Percentiles rank a stretch among this genome's conserved stretches.
These are phyloP conservation scores for Mucor sp. DNA, from an alignment of 371 early-diverging fungal genomes.

Conservation along the genomic window DNA sequence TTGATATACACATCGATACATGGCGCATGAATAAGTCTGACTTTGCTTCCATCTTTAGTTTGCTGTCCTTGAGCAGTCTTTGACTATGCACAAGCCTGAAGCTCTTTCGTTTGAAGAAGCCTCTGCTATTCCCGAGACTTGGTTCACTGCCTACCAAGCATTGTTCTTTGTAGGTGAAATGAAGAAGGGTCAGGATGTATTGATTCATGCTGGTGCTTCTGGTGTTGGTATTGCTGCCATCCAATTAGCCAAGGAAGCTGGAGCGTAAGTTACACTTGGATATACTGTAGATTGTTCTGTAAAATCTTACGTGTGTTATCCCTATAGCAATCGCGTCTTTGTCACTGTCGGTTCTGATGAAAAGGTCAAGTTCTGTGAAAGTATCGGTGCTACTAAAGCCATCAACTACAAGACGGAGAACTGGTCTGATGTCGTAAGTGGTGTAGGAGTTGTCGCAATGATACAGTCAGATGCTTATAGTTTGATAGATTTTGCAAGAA, in stretches of 20 bases:
- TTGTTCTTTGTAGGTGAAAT: slow-evolving; percentile 63
- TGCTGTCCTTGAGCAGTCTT: slow-evolving; percentile 58
- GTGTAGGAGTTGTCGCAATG: background rate
- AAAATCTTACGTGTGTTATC: background rate
- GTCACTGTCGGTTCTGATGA: slow-evolving; percentile 70
- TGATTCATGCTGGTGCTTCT: slow-evolving; percentile 83
- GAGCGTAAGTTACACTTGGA: slow-evolving; percentile 51
- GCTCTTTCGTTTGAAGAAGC: slow-evolving; percentile 63
- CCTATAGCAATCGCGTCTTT: slow-evolving; percentile 49
- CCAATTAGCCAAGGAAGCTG: slow-evolving; percentile 69
- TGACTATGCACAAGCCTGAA: slow-evolving; percentile 67
- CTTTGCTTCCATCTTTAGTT: slow-evolving; percentile 41
- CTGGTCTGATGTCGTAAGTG: slow-evolving; percentile 57
- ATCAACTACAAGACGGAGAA: slow-evolving; percentile 75
- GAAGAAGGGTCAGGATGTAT: slow-evolving; percentile 61
- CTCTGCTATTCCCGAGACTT: slow-evolving; percentile 75
- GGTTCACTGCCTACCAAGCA: slow-evolving; percentile 84
- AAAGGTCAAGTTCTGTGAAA: slow-evolving; percentile 67
- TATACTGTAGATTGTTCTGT: background rate
- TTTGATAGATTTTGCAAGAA: slow-evolving; percentile 44
- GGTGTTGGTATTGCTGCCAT: slow-evolving; percentile 80
- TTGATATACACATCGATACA: background rate
- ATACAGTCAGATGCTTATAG: background rate
- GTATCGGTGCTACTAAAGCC: slow-evolving; percentile 70
- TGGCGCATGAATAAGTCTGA: background rate